Base-by-base conservation (phyloP, 2,329 filamentous ascomycete species). In the Exophiala dermatitidis region DNA sequence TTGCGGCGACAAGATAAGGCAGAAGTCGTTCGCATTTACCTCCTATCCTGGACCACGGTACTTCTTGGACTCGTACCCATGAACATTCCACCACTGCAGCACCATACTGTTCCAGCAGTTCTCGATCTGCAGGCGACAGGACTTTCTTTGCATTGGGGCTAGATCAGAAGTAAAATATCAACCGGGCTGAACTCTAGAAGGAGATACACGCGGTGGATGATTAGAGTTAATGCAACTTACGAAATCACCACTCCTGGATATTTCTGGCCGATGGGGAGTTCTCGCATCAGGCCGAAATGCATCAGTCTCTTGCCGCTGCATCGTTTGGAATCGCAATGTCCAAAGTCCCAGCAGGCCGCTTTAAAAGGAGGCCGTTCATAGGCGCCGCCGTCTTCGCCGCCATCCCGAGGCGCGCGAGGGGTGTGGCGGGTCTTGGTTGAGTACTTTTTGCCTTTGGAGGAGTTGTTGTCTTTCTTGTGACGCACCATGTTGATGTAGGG, bases 41-140 rank as follows among this genome's bases (percentile, higher is more conserved):
- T 30, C 93, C 93, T 54, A 98, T 95, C 62, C 86, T 86, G 54
- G 77, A 78, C 82, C 91, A 98, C 48, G 91, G 90, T 3, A 98
- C 84, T 70, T 98, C 93, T 45, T 86, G 79, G 5, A 94, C 88
- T 55, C 93, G 79, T 2, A 94, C 94, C 93, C 93, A 98, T 28
- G 88, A 95, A 67, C 90, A 95, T 73, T 98, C 93, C 12, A 98
- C 93, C 2, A 98, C 93, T 2, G 93, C 93, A 19, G 90, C 91
- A 59, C 93, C 93, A 67, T 88, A 87, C 69, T 90, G 85, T 64
- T 94, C 89, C 64, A 97, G 79, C 10, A 95, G 73, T 46, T 86
- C 83, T 53, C 77, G 77, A 71, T 98, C 93, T 48, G 89, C 88
- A 1, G 90, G 87, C 3, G 87, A 94, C 41, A 97, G 70, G 10